phyloP scores from a whole-genome alignment of 2,329 filamentous ascomycete genomes.

The Colletotrichum zoysiae region DNA sequence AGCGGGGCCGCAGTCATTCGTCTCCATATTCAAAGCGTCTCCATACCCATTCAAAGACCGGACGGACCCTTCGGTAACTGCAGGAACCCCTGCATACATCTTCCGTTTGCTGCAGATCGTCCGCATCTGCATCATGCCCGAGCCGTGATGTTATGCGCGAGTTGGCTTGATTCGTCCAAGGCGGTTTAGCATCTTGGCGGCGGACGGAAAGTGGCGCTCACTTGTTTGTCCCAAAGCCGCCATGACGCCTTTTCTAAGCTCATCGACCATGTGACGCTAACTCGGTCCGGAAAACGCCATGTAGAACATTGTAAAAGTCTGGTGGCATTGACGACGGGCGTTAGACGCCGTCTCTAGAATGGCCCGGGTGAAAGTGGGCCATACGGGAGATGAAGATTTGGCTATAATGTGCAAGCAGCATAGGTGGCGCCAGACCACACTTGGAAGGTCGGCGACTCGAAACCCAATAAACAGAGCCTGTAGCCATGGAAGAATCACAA shows the following conservation, averaged over 20 bases:
- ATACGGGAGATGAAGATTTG: not conserved
- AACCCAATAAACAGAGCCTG: constrained; percentile 2
- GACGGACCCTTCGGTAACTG: not conserved
- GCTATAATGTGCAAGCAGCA: not conserved
- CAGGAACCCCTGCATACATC: constrained; percentile 9
- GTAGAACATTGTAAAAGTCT: not conserved
- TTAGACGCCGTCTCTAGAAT: not conserved
- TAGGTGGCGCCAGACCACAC: not conserved
- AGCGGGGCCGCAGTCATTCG: constrained; percentile 33
- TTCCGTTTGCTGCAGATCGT: not conserved
- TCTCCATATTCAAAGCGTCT: not conserved
- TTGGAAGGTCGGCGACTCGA: not conserved
- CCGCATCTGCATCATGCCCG: not conserved
- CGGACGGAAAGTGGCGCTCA: constrained; percentile 16
- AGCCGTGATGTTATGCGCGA: not conserved
- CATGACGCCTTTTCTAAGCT: constrained; percentile 17
- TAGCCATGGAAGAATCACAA: constrained; percentile 13
- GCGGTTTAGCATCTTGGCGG: not conserved
- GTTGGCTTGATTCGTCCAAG: constrained; percentile 2
- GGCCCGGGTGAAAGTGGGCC: no score
- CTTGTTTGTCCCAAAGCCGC: constrained; percentile 6
- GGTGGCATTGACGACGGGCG: not conserved
- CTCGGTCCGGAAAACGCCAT: not conserved
- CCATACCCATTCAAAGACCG: constrained; percentile 13
- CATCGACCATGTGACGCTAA: constrained; percentile 11